Conservation (phyloP, 2,329 filamentous ascomycete species). For the Nannizziopsis barbatae region DNA sequence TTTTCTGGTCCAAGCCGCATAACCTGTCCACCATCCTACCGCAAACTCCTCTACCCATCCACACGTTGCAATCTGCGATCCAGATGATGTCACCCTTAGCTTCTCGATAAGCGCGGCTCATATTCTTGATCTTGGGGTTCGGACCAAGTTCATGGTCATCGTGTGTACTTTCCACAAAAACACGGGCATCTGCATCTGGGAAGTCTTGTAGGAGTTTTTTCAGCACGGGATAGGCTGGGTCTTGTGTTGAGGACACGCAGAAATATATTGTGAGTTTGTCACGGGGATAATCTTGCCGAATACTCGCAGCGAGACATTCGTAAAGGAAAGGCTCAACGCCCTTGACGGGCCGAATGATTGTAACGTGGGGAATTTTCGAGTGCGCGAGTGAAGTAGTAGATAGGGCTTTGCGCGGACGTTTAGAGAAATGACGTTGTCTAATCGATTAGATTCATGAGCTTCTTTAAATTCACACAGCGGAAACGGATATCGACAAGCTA, state of each 20-base stretch:
- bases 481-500: neutral
- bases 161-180: conserved; percentile 71
- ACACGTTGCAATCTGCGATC: conserved; percentile 95
- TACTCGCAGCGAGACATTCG: conserved; percentile 79
- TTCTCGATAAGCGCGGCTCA: conserved; percentile 85
- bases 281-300: conserved; percentile 67
- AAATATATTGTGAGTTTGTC: conserved; percentile 69
- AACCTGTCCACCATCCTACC: conserved; percentile 84
- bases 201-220: conserved; percentile 62
- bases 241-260: conserved; percentile 62
- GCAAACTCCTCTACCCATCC: conserved; percentile 67
- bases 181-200: conserved; percentile 54
- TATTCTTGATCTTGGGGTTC: conserved; percentile 97
- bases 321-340: conserved; percentile 82
- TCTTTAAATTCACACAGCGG: neutral
- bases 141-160: conserved; percentile 59
- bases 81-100: conserved; percentile 80
- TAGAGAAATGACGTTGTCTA: conserved; percentile 47
- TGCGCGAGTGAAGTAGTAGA: conserved; percentile 28
- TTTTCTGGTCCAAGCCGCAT: conserved; percentile 49
- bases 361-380: conserved; percentile 62
- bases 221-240: conserved; percentile 68
- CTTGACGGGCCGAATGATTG: conserved; percentile 85
- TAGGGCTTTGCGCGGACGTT: conserved; percentile 33
- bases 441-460: neutral